phyloP scores from a whole-genome alignment of 768 basidiomycete species.

The Lactarius akahatsu region DNA sequence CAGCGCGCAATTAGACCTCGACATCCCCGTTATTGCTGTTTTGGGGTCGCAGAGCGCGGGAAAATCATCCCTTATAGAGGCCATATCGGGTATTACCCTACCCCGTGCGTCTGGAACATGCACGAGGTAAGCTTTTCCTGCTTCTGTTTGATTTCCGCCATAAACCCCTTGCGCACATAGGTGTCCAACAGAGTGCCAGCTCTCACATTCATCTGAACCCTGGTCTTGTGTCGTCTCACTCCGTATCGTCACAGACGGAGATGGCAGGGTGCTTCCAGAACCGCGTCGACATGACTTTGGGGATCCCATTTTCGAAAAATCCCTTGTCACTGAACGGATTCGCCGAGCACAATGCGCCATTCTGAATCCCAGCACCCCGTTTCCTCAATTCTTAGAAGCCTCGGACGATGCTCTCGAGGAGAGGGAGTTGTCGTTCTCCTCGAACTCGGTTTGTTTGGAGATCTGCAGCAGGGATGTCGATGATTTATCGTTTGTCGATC shows the following conservation, averaged over 20 bases:
- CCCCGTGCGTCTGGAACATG: slow-evolving; percentile 73
- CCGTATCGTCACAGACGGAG: slow-evolving; percentile 33
- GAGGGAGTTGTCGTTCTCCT: slow-evolving; percentile 38
- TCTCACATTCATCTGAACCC: slow-evolving; percentile 32
- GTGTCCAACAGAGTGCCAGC: slow-evolving; percentile 41
- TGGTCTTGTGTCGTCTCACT: slow-evolving; percentile 40
- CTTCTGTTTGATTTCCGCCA: neutral
- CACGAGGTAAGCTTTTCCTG: slow-evolving; percentile 50
- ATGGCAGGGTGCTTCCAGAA: slow-evolving; percentile 38
- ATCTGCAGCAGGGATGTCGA: slow-evolving; percentile 40
- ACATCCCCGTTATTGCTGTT: slow-evolving; percentile 71
- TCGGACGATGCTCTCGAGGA: slow-evolving; percentile 34
- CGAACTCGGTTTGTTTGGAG: slow-evolving; percentile 39
- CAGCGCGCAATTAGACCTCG: slow-evolving; percentile 67
- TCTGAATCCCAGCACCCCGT: slow-evolving; percentile 50
- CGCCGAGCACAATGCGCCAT: slow-evolving; percentile 64
- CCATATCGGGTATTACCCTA: slow-evolving; percentile 69
- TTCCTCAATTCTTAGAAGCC: slow-evolving; percentile 41
- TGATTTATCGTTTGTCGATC: slow-evolving; percentile 44
- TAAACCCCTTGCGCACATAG: slow-evolving; percentile 25
- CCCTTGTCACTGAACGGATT: slow-evolving; percentile 62
- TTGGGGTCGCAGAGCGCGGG: slow-evolving; percentile 73
- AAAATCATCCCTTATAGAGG: slow-evolving; percentile 76
- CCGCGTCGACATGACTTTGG: slow-evolving; percentile 33
- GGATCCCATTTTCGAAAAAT: slow-evolving; percentile 47